Evolutionary conservation across 1,284 basidiomycete species (phyloP).

Genomic region (Apiotrichum porosum): DNA sequence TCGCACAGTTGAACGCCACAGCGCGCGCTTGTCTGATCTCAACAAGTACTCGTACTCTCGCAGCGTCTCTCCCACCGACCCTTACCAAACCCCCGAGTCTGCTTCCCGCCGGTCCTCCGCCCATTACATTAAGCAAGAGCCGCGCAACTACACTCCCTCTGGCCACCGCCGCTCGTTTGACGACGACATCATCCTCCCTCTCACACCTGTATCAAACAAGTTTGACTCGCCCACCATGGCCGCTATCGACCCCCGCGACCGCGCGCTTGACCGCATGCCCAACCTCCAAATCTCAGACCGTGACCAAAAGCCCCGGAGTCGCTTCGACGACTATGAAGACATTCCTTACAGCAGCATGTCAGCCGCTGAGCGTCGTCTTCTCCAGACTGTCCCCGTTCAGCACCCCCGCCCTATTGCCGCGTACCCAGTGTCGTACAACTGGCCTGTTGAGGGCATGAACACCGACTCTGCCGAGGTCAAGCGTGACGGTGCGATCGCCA

Average conservation of each 20-base stretch:
- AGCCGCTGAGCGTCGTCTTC: slow-evolving; percentile 17
- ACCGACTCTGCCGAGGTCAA: slow-evolving; percentile 6
- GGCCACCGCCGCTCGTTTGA: slow-evolving; percentile 3
- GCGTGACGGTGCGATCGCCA: slow-evolving; percentile 12
- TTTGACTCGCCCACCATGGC: slow-evolving; percentile 12
- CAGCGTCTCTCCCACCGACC: background rate
- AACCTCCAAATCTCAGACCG: slow-evolving; percentile 11
- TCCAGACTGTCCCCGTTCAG: slow-evolving; percentile 15
- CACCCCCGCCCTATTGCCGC: slow-evolving; percentile 16
- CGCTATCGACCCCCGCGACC: slow-evolving; percentile 7
- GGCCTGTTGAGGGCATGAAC: slow-evolving; percentile 5
- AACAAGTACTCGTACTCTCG: background rate
- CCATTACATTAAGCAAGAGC: slow-evolving; percentile 3
- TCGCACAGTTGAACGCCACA: background rate
- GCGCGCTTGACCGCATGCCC: slow-evolving; percentile 11
- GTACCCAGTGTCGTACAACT: slow-evolving; percentile 26
- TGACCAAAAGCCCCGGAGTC: slow-evolving; percentile 1
- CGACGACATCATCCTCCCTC: slow-evolving; percentile 6
- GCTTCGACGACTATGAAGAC: slow-evolving; percentile 1
- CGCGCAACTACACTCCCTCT: slow-evolving; percentile 1
- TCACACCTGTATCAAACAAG: slow-evolving; percentile 9
- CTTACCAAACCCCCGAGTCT: background rate
- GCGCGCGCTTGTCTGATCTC: background rate
- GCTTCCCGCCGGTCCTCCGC: background rate
- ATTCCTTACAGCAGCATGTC: slow-evolving; percentile 6